Percentiles rank a stretch among this genome's conserved stretches.
phyloP scores from a whole-genome alignment of 495 filamentous ascomycete species.

The Aspergillus conjunctus region DNA sequence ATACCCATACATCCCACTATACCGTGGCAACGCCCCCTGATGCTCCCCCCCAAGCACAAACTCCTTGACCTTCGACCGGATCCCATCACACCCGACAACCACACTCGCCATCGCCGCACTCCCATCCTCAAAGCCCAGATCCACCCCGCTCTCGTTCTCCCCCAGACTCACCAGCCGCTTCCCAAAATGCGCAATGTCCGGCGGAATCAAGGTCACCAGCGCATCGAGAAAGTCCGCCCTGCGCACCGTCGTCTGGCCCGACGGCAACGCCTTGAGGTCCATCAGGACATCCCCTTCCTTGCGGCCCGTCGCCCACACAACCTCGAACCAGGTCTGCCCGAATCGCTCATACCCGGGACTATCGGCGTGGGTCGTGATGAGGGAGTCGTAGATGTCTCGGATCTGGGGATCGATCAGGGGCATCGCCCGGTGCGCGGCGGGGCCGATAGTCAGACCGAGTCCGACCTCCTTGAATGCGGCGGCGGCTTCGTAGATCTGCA shows the following conservation, averaged over 20 bases:
- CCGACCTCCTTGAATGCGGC: conserved; percentile 57
- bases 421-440: conserved; percentile 60
- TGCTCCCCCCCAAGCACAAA: conserved; percentile 45
- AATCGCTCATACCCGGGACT: conserved; percentile 15
- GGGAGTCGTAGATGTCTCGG: conserved; percentile 35
- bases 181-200: conserved; percentile 38
- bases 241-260: conserved; percentile 43
- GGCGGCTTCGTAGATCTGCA: conserved; percentile 59
- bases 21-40: conserved; percentile 35
- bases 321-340: conserved; percentile 15
- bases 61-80: conserved; percentile 52
- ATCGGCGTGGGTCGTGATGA: conserved; percentile 40
- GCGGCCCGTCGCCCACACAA: conserved; percentile 23
- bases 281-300: conserved; percentile 32
- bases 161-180: conserved; percentile 33
- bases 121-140: conserved; percentile 39
- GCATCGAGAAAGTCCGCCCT: conserved; percentile 63
- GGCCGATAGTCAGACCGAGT: conserved; percentile 60
- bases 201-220: conserved; percentile 56
- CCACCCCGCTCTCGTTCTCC: conserved; percentile 23
- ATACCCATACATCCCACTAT: conserved; percentile 57
- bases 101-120: conserved; percentile 35
- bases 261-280: conserved; percentile 37
- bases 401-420: conserved; percentile 47
- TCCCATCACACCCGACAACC: conserved; percentile 62